These are phyloP conservation scores for Chlorociboria aeruginascens DNA, from an alignment of 495 filamentous ascomycete species.

Conservation along the genomic window DNA sequence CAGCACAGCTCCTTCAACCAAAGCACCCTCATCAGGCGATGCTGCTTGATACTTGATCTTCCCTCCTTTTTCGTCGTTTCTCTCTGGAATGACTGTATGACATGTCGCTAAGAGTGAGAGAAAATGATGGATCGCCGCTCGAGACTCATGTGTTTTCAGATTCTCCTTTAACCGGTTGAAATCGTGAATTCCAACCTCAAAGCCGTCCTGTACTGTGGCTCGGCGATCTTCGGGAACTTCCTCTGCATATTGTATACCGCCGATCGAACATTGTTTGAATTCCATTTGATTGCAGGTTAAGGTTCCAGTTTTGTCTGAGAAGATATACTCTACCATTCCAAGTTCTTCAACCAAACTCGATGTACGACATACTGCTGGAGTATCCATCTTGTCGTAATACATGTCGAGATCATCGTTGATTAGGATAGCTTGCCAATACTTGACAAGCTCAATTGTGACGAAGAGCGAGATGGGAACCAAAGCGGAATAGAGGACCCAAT, in stretches of 20 bases:
- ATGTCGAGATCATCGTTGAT: conserved; percentile 98
- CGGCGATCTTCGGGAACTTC: conserved; percentile 87
- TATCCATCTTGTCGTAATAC: conserved; percentile 92
- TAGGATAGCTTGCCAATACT: conserved; percentile 92
- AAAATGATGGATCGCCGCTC: conserved; percentile 76
- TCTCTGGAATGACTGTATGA: conserved; percentile 95
- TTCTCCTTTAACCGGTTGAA: conserved; percentile 71
- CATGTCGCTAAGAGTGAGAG: conserved; percentile 80
- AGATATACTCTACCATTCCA: conserved; percentile 97
- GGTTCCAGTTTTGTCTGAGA: conserved; percentile 99
- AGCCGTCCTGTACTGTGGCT: conserved; percentile 52
- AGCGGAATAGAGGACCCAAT: conserved; percentile 98
- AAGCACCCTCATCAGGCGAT: conserved; percentile 91
- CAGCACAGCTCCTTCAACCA: conserved; percentile 81
- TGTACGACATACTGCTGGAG: conserved; percentile 88
- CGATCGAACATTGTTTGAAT: conserved; percentile 89
- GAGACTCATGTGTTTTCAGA: conserved; percentile 52
- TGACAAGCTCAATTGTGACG: conserved; percentile 95
- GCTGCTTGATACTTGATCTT: conserved; percentile 96
- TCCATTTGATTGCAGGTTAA: conserved; percentile 99
- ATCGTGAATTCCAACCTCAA: conserved; percentile 75
- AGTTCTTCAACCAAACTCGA: conserved; percentile 95
- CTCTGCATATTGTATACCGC: conserved; percentile 86
- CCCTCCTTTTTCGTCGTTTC: conserved; percentile 57
- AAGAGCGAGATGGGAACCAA: conserved; percentile 95